Evolutionary conservation across 2,329 filamentous ascomycete genomes (phyloP), one percentile per base, ranked within the genome.

Genomic region (Lomentospora prolificans): DNA sequence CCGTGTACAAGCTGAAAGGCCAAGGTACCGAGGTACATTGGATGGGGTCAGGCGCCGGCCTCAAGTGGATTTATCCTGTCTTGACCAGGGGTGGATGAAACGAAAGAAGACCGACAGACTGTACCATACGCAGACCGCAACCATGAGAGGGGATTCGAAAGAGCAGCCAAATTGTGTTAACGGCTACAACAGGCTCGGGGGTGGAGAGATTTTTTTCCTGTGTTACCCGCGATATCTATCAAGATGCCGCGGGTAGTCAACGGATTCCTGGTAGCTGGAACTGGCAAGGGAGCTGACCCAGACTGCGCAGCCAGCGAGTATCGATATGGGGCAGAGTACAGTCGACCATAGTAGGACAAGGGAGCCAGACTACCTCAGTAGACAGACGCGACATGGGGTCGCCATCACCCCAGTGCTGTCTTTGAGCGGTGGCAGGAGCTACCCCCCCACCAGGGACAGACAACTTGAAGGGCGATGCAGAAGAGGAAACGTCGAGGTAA

Each of bases 61-160:
- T 31, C 25, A 55, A 50, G 41, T 55, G 53, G 17, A 50, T 55
- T 55, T 50, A 48, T 48, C 53, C 53, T 55, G 53, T 44, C 53
- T 55, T 48, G 53, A 55, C 41, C 27, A 55, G 30, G 48, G 53
- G 17, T 55, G 53, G 53, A 27, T 55, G 53, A 55, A 55, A 55
- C 53, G 17, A 36, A 50, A 7, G n/a, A 24, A 50, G 24, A 51
- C 28, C 14, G 17, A 7, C 44, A 50, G n/a, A n/a, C n/a, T 41
- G 8, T 41, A 17, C 36, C 19, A 17, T 5, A 41, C 36, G 14
- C 14, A n/a, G 36, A 41, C 36, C 14, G 3, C 36, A 50, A 24
- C 17, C 9, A 50, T 50, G 22, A 10, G 5, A 25, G 19, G 14
- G n/a, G n/a, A n/a, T n/a, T n/a, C n/a, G n/a, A n/a, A n/a, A n/a